These are phyloP conservation scores for Boehmeria nivea DNA, from an alignment of 306 rosid species.

Conservation along the genomic window DNA sequence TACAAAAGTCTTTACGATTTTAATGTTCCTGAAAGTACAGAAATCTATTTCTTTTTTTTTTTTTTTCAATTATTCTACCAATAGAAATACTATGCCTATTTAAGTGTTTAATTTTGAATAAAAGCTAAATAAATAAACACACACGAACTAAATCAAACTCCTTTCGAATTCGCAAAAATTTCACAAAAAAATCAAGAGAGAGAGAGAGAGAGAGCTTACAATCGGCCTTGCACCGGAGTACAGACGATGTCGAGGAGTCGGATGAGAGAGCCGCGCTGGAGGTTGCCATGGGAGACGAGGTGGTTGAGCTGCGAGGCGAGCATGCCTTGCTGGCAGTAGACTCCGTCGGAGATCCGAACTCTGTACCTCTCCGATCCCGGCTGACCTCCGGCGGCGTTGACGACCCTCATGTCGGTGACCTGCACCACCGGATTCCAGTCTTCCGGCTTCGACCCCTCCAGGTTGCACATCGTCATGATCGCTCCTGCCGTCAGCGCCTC, in stretches of 20 bases:
- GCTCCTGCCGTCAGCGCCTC: constrained; percentile 52
- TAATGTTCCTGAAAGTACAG: too few relatives aligned
- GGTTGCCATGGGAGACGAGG: constrained; percentile 37
- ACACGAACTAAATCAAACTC: neutral
- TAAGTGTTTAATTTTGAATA: too few relatives aligned
- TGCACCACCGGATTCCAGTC: constrained; percentile 53
- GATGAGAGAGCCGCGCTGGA: constrained; percentile 64
- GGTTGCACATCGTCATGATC: constrained; percentile 39
- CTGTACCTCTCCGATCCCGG: constrained; percentile 48
- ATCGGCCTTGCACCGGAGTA: constrained; percentile 55
- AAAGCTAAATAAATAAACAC: too few relatives aligned
- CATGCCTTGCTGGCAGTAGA: constrained; percentile 63
- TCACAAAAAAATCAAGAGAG: neutral
- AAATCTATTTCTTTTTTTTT: too few relatives aligned
- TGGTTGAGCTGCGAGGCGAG: constrained; percentile 58
- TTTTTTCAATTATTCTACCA: too few relatives aligned
- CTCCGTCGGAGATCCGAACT: constrained; percentile 62
- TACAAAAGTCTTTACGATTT: too few relatives aligned
- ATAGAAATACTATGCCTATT: too few relatives aligned
- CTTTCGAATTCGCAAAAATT: neutral
- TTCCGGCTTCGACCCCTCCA: constrained; percentile 22
- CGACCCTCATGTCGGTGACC: constrained; percentile 50
- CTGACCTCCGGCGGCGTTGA: constrained; percentile 39
- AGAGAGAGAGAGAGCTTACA: constrained; percentile 27
- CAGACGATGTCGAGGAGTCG: constrained; percentile 44